Evolutionary conservation across 2,329 filamentous ascomycete species (phyloP).

Genomic region (Trichophyton rubrum): DNA sequence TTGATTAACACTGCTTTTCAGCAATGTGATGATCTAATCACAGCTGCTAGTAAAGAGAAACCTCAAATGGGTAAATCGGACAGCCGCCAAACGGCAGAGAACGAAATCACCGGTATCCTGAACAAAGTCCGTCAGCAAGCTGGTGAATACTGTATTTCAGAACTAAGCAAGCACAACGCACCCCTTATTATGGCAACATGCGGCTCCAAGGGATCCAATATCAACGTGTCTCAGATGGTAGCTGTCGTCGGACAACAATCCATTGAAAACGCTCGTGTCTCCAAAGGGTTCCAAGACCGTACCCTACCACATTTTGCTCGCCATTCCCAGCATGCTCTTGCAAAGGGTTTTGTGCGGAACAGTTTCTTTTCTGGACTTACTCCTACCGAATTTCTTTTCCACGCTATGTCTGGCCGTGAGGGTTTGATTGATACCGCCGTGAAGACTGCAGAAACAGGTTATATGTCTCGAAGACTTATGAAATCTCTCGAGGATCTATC

Average conservation of each 20-base stretch:
- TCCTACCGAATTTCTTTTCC: conserved; percentile 91
- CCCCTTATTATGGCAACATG: conserved; percentile 95
- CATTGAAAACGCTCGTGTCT: conserved; percentile 83
- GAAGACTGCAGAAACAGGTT: conserved; percentile 96
- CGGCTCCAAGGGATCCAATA: conserved; percentile 89
- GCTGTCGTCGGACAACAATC: conserved; percentile 95
- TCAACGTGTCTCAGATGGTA: conserved; percentile 99
- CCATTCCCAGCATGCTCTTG: conserved; percentile 77
- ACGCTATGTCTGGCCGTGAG: conserved; percentile 96
- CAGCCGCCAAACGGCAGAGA: conserved; percentile 84
- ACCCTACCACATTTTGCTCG: conserved; percentile 93
- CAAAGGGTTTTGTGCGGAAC: conserved; percentile 93
- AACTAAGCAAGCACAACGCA: conserved; percentile 81
- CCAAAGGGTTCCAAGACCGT: conserved; percentile 91
- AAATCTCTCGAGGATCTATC: conserved; percentile 94
- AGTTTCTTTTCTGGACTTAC: conserved; percentile 90
- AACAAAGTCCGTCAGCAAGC: conserved; percentile 85
- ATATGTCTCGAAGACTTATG: conserved; percentile 97
- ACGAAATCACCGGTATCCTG: conserved; percentile 77
- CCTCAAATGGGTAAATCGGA: conserved; percentile 78
- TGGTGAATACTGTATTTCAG: conserved; percentile 78
- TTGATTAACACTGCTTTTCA: conserved; percentile 68
- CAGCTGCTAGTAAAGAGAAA: conserved; percentile 64
- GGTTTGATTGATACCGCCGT: conserved; percentile 97
- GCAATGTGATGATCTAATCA: conserved; percentile 71